Evolutionary conservation across 2,329 filamentous ascomycete genomes (phyloP).

Genomic region (Periconia sp.): DNA sequence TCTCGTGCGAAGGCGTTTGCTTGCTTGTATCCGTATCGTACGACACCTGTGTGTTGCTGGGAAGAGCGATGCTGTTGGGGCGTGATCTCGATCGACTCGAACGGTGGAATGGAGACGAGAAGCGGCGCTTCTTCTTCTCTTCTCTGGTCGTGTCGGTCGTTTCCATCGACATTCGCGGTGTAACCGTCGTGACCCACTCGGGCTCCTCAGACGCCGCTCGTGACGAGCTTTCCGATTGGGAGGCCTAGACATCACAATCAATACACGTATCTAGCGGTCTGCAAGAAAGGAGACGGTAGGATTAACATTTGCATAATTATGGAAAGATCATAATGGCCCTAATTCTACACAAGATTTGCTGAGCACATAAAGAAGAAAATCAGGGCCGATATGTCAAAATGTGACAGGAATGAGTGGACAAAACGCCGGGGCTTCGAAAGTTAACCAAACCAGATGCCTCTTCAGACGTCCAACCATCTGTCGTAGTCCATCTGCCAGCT

Average conservation of each 20-base stretch:
- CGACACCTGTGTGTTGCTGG: constrained; percentile 23
- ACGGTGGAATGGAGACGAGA: constrained; percentile 44
- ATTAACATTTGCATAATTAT: constrained; percentile 38
- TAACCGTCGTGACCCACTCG: constrained; percentile 24
- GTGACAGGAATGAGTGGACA: constrained; percentile 23
- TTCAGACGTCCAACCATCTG: constrained; percentile 21
- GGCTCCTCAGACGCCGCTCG: constrained; percentile 40
- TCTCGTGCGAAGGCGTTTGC: constrained; percentile 31
- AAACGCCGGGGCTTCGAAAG: constrained; percentile 21
- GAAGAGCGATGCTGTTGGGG: constrained; percentile 35
- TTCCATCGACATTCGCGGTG: constrained; percentile 17
- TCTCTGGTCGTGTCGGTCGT: constrained; percentile 18
- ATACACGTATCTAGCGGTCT: constrained; percentile 28
- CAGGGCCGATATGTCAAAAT: constrained; percentile 26
- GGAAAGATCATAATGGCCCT: constrained; percentile 27
- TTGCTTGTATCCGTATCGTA: constrained; percentile 22
- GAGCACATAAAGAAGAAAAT: constrained; percentile 20
- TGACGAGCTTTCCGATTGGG: constrained; percentile 33
- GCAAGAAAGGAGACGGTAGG: constrained; percentile 14
- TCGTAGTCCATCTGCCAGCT: constrained; percentile 18
- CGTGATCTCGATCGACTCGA: constrained; percentile 38
- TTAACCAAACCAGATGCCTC: constrained; percentile 12
- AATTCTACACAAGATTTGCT: constrained; percentile 19
- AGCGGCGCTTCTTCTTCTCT: constrained; percentile 35
- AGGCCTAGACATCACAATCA: constrained; percentile 45